phyloP scores from a whole-genome alignment of 768 basidiomycete genomes.

The Macrolepiota fuliginosa region DNA sequence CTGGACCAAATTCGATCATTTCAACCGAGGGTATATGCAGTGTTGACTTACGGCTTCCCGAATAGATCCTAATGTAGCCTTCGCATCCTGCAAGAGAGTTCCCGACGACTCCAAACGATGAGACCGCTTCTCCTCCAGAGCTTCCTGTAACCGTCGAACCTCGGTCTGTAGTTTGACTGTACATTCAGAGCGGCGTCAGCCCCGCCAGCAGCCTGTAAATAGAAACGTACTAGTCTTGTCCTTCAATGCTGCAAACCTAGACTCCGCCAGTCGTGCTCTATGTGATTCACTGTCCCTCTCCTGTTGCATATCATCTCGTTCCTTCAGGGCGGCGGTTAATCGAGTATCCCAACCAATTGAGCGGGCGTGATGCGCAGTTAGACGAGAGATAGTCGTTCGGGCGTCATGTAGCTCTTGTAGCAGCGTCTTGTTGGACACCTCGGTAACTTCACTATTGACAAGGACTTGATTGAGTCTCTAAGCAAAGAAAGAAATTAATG shows the following conservation, averaged over 20 bases:
- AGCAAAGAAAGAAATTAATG: not conserved
- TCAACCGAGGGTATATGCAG: not conserved
- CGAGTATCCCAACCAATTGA: conserved; percentile 70
- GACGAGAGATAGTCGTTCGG: conserved; percentile 58
- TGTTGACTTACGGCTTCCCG: conserved; percentile 48
- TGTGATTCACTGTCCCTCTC: conserved; percentile 73
- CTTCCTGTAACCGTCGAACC: conserved; percentile 59
- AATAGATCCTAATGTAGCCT: conserved; percentile 57
- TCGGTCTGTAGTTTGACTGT: conserved; percentile 71
- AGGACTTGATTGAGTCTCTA: conserved; percentile 79
- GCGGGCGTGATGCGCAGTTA: conserved; percentile 68
- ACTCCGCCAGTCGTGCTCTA: conserved; percentile 66
- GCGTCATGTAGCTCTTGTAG: conserved; percentile 76
- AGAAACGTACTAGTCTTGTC: conserved; percentile 59
- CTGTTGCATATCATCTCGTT: conserved; percentile 82
- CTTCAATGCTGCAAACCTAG: conserved; percentile 57
- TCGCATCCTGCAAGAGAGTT: conserved; percentile 63
- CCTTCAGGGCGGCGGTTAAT: conserved; percentile 61
- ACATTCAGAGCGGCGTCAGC: conserved; percentile 3
- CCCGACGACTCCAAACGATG: conserved; percentile 67
- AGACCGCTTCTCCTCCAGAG: conserved; percentile 57
- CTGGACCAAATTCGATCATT: conserved; percentile 28
- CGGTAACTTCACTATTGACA: conserved; percentile 78
- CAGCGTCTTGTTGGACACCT: conserved; percentile 72
- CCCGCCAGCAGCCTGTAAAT: not conserved